Percentiles rank a stretch among this genome's conserved stretches.
phyloP scores from a whole-genome alignment of 2,329 filamentous ascomycete genomes.

The Didymella segeticola region DNA sequence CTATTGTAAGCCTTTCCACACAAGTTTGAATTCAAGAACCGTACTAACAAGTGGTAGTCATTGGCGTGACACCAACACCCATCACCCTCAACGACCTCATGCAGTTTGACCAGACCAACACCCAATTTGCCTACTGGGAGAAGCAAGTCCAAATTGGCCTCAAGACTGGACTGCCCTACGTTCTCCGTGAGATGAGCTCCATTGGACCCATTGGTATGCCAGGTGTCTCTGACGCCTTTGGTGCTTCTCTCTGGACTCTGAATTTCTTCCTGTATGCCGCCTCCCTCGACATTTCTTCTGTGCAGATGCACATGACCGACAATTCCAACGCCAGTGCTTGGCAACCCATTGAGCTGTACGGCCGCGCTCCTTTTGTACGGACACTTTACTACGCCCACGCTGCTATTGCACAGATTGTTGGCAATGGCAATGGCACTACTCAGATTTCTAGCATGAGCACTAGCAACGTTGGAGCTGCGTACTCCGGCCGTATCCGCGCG shows the following conservation, averaged over 20 bases:
- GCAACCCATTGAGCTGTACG: conserved; percentile 54
- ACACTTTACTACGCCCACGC: conserved; percentile 60
- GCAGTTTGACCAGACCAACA: conserved; percentile 55
- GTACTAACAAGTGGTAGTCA: conserved; percentile 42
- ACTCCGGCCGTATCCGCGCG: conserved; percentile 52
- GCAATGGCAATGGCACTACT: conserved; percentile 55
- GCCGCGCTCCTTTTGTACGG: conserved; percentile 53
- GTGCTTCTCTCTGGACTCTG: conserved; percentile 59
- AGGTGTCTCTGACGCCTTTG: conserved; percentile 58
- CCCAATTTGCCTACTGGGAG: conserved; percentile 57
- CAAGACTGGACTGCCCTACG: conserved; percentile 54
- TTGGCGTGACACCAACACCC: conserved; percentile 54
- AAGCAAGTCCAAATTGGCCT: conserved; percentile 53
- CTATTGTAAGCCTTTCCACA: conserved; percentile 47
- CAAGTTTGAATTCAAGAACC: background rate
- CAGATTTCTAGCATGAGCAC: conserved; percentile 50
- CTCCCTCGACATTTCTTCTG: conserved; percentile 55
- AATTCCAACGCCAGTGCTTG: conserved; percentile 60
- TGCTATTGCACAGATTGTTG: conserved; percentile 60
- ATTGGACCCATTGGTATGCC: conserved; percentile 58
- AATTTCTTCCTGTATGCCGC: conserved; percentile 61
- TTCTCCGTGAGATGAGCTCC: conserved; percentile 60
- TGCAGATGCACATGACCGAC: conserved; percentile 63
- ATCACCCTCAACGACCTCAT: conserved; percentile 56
- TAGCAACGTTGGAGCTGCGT: conserved; percentile 41